phyloP scores from a whole-genome alignment of 768 basidiomycete genomes.

The Leucocoprinus leucothites region DNA sequence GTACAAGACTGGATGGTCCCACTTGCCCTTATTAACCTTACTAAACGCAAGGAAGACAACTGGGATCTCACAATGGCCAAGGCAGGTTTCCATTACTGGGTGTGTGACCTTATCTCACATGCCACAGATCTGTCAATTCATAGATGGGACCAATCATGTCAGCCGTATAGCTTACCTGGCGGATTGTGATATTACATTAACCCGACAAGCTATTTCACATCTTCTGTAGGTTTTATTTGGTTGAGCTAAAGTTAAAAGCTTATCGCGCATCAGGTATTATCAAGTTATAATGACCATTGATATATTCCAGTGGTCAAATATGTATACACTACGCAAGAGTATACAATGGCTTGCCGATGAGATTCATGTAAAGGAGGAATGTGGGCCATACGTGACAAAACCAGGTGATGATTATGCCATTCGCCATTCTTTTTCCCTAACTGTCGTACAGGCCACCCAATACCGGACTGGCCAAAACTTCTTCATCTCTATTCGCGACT shows the following conservation, averaged over 20 bases:
- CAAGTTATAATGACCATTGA: constrained; percentile 96
- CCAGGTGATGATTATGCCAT: constrained; percentile 44
- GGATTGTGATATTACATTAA: constrained; percentile 79
- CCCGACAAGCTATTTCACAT: constrained; percentile 87
- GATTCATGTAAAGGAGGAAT: constrained; percentile 82
- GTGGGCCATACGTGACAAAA: constrained; percentile 86
- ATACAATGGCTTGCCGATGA: constrained; percentile 88
- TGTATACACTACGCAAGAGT: constrained; percentile 88
- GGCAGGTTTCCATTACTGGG: constrained; percentile 33
- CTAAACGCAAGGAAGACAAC: constrained; percentile 79
- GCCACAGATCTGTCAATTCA: constrained; percentile 65
- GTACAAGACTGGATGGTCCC: constrained; percentile 97
- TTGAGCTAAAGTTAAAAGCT: neutral
- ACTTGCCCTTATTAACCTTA: constrained; percentile 79
- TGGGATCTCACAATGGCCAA: constrained; percentile 97
- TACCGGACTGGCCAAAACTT: constrained; percentile 86
- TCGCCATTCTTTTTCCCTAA: neutral
- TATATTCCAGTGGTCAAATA: constrained; percentile 97
- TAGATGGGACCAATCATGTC: constrained; percentile 92
- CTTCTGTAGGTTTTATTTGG: constrained; percentile 60
- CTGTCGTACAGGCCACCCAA: constrained; percentile 40
- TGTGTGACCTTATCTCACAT: neutral
- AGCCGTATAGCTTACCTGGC: constrained; percentile 89
- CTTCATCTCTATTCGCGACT: constrained; percentile 85
- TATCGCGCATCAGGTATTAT: constrained; percentile 63